Percentiles rank a stretch among this genome's conserved stretches.
Evolutionary conservation across 768 basidiomycete species (phyloP).

Genomic region (Psilocybe tampanensis): DNA sequence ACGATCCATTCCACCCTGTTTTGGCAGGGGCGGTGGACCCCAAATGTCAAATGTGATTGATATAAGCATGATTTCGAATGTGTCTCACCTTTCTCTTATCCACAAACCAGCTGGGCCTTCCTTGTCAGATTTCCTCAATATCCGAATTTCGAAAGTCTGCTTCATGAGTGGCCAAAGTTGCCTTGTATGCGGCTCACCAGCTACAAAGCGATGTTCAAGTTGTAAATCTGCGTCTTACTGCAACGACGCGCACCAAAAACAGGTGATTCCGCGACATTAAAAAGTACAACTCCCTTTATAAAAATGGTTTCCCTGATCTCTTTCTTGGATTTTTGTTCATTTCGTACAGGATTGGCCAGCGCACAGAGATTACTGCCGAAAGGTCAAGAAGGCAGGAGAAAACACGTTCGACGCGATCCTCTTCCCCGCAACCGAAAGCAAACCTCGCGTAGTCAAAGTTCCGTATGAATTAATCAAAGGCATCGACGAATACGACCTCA

Average conservation of each 20-base stretch:
- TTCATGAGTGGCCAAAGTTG: not conserved
- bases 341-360: slow-evolving; percentile 2
- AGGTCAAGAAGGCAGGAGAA: not conserved
- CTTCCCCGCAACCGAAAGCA: slow-evolving; percentile 2
- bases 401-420: slow-evolving; percentile 6
- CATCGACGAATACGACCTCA: not conserved
- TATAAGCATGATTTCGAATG: too few relatives aligned
- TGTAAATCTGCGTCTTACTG: slow-evolving; percentile 7
- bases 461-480: not conserved
- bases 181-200: slow-evolving; percentile 1
- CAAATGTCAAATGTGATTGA: too few relatives aligned
- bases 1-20: too few relatives aligned
- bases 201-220: not conserved
- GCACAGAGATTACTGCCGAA: slow-evolving; percentile 7
- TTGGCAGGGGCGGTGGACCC: too few relatives aligned
- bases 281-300: not conserved
- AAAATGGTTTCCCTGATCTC: not conserved
- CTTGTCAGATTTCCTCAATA: not conserved
- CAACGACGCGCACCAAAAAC: slow-evolving; percentile 4
- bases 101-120: too few relatives aligned
- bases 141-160: not conserved
- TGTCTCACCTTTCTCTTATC: too few relatives aligned
- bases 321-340: not conserved
- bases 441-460: slow-evolving; percentile 5
- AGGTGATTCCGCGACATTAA: not conserved